Conservation (phyloP, 1,139 yeast species). For the Wickerhamomyces sp. region DNA sequence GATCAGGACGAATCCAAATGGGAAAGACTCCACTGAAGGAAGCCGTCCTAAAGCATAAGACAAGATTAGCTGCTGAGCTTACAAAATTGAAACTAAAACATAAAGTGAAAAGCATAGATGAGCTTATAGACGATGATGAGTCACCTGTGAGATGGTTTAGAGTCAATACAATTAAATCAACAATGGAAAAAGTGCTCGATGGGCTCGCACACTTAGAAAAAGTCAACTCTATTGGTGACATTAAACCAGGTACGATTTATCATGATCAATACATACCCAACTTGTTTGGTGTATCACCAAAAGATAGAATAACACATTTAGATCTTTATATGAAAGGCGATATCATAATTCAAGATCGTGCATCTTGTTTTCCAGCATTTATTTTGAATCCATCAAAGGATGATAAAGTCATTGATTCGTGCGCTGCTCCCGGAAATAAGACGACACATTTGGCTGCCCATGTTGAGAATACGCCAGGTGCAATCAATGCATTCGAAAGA, state of each 20-base stretch:
- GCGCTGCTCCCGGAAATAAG: constrained; percentile 98
- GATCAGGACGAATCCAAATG: constrained; percentile 79
- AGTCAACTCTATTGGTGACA: constrained; percentile 43
- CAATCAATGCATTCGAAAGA: constrained; percentile 80
- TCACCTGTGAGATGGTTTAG: constrained; percentile 92
- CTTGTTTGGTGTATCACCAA: constrained; percentile 78
- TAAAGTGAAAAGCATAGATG: constrained; percentile 39
- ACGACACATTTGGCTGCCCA: constrained; percentile 87
- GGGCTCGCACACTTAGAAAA: constrained; percentile 43
- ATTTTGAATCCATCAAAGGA: constrained; percentile 58
- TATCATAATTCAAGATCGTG: constrained; percentile 89
- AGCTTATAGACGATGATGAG: constrained; percentile 48
- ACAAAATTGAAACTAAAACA: constrained; percentile 70
- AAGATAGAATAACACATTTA: constrained; percentile 58
- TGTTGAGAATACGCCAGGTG: constrained; percentile 25
- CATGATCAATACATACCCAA: constrained; percentile 68
- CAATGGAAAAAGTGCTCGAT: constrained; percentile 34
- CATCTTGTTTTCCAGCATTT: constrained; percentile 93
- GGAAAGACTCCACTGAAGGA: constrained; percentile 87
- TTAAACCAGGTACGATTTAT: constrained; percentile 55
- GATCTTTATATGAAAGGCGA: constrained; percentile 69
- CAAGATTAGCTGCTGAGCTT: constrained; percentile 77
- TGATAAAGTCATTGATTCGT: constrained; percentile 75
- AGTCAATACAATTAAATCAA: constrained; percentile 54
- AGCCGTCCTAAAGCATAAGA: constrained; percentile 69